Base-by-base conservation (phyloP, 2,329 filamentous ascomycete genomes). In the Bipolaris gigantea region DNA sequence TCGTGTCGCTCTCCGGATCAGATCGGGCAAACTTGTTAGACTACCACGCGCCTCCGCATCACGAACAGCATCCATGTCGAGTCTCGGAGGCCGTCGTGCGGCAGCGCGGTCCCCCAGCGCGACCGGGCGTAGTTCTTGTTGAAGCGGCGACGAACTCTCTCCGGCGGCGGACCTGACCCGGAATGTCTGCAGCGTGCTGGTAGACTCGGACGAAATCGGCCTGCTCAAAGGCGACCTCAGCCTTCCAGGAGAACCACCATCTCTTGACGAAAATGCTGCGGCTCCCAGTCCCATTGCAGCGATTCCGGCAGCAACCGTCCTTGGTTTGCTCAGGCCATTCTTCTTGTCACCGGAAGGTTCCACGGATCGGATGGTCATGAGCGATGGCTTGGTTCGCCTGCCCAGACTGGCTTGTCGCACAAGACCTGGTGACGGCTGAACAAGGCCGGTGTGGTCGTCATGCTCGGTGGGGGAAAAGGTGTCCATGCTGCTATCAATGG, bases 11-110 rank as follows among this genome's bases (percentile, higher is more conserved):
- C 94, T 85, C 66, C 86, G 83, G 62, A 99, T 97, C 56, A 99
- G 78, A 71, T 97, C 94, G 0, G 92, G 89, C 55, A 99, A 78
- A 74, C 92, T 97, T 1, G 94, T 97, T 59, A 96, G 80, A 71
- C 92, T 97, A 4, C 91, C 92, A 67, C 94, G 85, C 1, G 88
- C 85, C 73, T 97, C 91, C 15, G 90, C 89, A 47, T 88, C 86
- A 60, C 86, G 84, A 3, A 96, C 89, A 4, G 89, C 89, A 67
- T 92, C 87, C 21, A 97, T 88, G 68, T 97, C 86, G 4, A 97
- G 78, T 33, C 84, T 85, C 3, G 90, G 89, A 30, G 93, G 92
- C 53, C 78, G 68, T 52, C 70, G 72, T 46, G 72, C 71, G 23
- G 75, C 78, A 18, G 73, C 71, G 44, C 77, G 74, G 25, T 76